Base-by-base conservation (phyloP, 139 green algal genomes). In the Eudorina sp. region DNA sequence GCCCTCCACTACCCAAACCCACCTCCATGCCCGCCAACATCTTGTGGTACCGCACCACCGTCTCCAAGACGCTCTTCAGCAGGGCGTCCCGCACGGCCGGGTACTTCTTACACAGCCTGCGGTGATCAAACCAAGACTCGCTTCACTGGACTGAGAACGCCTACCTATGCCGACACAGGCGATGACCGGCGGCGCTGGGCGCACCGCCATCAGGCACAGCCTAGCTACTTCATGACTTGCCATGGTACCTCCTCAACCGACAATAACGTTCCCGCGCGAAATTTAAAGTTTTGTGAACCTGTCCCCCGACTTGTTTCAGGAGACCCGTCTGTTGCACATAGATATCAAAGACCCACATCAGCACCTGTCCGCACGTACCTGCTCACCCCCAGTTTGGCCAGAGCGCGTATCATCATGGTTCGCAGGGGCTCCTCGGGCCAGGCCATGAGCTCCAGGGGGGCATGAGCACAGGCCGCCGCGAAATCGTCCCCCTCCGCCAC, bases 361-460 rank as follows among this genome's bases (percentile, higher is more conserved):
- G n/a, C n/a, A n/a, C n/a, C n/a, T n/a, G n/a, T n/a, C n/a, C 38
- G 29, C 1, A 92, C 94, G 83, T 95, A 97, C 29, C 93, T 91
- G 1, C 94, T 92, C 8, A 96, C 92, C 14, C 93, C 95, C 62
- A 98, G 84, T 77, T 90, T 91, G 23, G 86, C 87, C 21, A 97
- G 53, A 18, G 69, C 78, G 21, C 94, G 85, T 40, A 97, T 91
- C n/a, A 98, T 88, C 41, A 94, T 92, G 34, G 74, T 83, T 0
- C 95, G 90, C 86, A 98, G 89, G 0, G 96, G 96, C 77, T 97
- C 94, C 38, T 90, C 89, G 0, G 96, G 96, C 95, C 95, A 98
- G 0, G 73, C 48, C 53, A 97, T 83, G 21, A 72, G 75, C 40
- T 93, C 88, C 16, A 77, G 76, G 64, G 89, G 77, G 53, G 58